A percentile compares a stretch with the other conserved stretches of the same genome.
Evolutionary conservation across 208 protist species (phyloP).

Genomic region (Acanthamoeba quina): DNA sequence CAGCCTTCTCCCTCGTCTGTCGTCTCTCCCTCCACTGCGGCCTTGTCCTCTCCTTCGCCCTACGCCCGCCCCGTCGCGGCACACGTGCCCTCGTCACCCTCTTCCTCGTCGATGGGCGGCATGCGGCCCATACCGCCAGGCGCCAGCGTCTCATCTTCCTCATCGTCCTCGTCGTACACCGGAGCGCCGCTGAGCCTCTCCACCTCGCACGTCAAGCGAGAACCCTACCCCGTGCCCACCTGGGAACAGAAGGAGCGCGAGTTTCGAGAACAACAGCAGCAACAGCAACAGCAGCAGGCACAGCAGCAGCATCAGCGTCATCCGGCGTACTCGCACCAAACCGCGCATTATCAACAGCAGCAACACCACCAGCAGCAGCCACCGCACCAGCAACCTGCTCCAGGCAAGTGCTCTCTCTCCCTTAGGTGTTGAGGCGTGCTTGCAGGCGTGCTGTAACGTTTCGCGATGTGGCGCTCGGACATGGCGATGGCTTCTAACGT

Average conservation of each 20-base stretch:
- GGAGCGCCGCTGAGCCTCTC: not conserved
- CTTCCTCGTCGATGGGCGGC: not conserved
- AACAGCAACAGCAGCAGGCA: not conserved
- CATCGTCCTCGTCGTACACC: not conserved
- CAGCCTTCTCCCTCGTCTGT: not conserved
- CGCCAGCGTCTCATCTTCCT: not conserved
- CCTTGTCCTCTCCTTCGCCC: not conserved
- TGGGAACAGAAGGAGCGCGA: constrained; percentile 65
- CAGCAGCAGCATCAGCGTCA: not conserved
- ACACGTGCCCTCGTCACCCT: not conserved
- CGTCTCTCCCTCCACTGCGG: not conserved
- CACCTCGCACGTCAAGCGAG: not conserved
- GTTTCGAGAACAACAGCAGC: not conserved
- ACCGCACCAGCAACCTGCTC: not conserved
- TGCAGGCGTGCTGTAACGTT: too few species aligned
- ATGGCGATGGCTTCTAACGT: too few species aligned
- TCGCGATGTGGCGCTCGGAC: too few species aligned
- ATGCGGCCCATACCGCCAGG: not conserved
- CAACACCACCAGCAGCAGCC: not conserved
- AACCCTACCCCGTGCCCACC: not conserved
- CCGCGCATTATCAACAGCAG: not conserved
- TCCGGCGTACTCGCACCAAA: not conserved
- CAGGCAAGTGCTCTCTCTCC: not conserved
- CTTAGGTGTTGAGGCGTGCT: not conserved
- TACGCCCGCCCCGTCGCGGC: not conserved